Conservation (phyloP, 805 yeast species). For the Geotrichum ghanense region DNA sequence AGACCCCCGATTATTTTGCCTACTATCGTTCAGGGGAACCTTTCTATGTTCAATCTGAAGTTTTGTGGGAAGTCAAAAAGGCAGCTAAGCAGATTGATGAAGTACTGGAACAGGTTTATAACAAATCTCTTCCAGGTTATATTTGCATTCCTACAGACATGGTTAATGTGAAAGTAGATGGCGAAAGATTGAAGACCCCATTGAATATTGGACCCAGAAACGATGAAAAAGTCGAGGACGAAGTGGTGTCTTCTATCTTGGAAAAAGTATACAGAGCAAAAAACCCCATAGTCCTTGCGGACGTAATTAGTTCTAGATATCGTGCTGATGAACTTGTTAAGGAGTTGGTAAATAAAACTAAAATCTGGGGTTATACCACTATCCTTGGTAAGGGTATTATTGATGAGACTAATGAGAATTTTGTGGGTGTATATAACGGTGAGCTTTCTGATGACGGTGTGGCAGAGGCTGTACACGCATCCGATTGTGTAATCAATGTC, state of each 20-base stretch:
- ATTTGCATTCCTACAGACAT: conserved; percentile 67
- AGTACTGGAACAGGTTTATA: conserved; percentile 45
- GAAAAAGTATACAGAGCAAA: conserved; percentile 38
- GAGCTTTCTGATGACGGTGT: conserved; percentile 38
- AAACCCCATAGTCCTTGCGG: conserved; percentile 61
- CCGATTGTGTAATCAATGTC: conserved; percentile 60
- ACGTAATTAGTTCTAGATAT: conserved; percentile 56
- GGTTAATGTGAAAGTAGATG: conserved; percentile 12
- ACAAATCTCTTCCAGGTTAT: conserved; percentile 68
- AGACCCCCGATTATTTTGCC: conserved; percentile 51
- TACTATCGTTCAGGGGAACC: conserved; percentile 53
- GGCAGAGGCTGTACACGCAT: conserved; percentile 34
- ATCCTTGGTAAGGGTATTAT: conserved; percentile 62
- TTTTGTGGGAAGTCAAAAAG: conserved; percentile 32
- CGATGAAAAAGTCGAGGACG: conserved; percentile 21
- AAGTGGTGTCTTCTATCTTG: conserved; percentile 36
- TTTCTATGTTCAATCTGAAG: conserved; percentile 45
- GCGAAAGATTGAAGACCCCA: conserved; percentile 13
- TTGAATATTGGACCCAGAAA: conserved; percentile 23
- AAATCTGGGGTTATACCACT: conserved; percentile 47
- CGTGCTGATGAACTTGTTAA: conserved; percentile 36
- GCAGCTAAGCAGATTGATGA: conserved; percentile 57
- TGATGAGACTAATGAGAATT: conserved; percentile 56
- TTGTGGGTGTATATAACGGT: conserved; percentile 68
- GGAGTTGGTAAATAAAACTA: conserved; percentile 36